A percentile compares a stretch with the other conserved stretches of the same genome.
Evolutionary conservation across 306 rosid species (phyloP).

Genomic region (Cyclanthera cordifolia): DNA sequence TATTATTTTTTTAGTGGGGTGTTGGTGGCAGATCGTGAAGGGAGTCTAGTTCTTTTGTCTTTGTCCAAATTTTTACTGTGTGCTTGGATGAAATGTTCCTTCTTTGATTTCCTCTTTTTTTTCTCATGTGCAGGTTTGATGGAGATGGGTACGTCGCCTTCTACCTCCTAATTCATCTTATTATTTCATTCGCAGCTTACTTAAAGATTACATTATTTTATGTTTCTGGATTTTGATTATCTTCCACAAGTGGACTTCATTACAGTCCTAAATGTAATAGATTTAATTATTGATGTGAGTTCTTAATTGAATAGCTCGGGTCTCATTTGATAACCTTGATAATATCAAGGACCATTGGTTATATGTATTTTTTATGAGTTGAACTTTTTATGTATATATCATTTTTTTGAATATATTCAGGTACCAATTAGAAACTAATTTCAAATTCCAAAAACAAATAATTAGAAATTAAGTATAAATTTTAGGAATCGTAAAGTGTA

Average conservation of each 20-base stretch:
- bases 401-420: too few species aligned
- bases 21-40: background rate
- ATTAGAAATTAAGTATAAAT: too few species aligned
- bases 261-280: background rate
- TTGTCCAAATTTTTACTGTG: background rate
- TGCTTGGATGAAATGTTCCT: constrained; percentile 6
- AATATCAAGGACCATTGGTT: too few species aligned
- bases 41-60: background rate
- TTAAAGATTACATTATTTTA: constrained; percentile 10
- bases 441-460: too few species aligned
- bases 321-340: too few species aligned
- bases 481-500: too few species aligned
- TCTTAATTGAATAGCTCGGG: background rate
- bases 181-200: constrained; percentile 13
- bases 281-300: background rate
- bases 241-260: background rate
- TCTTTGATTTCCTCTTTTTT: constrained; percentile 19
- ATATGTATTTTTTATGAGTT: too few species aligned
- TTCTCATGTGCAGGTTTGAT: constrained; percentile 66
- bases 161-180: constrained; percentile 13
- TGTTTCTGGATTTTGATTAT: background rate
- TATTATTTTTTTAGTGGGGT: background rate
- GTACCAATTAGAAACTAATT: too few species aligned
- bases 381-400: too few species aligned
- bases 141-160: constrained; percentile 80